Base-by-base conservation (phyloP, 2,329 filamentous ascomycete species). In the Hymenoscyphus occultus region DNA sequence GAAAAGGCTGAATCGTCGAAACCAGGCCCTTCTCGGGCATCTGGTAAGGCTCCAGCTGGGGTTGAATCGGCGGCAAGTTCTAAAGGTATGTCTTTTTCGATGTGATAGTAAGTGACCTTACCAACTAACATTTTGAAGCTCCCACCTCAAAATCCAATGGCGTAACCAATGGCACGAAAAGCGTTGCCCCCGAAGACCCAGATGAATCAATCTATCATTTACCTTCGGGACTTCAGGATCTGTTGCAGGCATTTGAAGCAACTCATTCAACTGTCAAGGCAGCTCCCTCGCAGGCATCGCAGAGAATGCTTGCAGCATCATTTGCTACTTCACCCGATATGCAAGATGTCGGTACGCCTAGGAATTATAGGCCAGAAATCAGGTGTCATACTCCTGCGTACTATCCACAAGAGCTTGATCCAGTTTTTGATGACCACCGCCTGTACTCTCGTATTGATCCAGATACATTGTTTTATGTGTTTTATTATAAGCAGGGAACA, bases 401-500 rank as follows among this genome's bases (percentile, higher is more conserved):
- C 71, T 99, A 96, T 77, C 95, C 95, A 6, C 92, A 96, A 75
- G 93, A 97, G 75, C 90, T 93, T n/a, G 82, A 97, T 54, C 81
- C 90, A 1, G 92, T 98, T 69, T 94, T 98, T 72, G 93, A 97
- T 72, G 93, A 99, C 77, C 91, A 92, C 40, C 84, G 91, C 58
- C 80, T 99, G 67, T 99, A 97, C 78, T 86, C 86, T 32, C 86
- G 92, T 65, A 94, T 99, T 67, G 95, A 99, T 74, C 93, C 93
- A 0, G 95, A 99, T 75, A 97, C 94, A 39, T 83, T 99, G 10
- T 99, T 99, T 79, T 99, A 99, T 79, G 91, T 97, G 57, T 99
- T 99, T 80, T 99, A 99, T 82, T 99, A 99, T 82, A 92, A 94
- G 72, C 95, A 99, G 78, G 93, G 93, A 32, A 93, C 93, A 0